Evolutionary conservation across 2,329 filamentous ascomycete species (phyloP), one percentile per base, ranked within the genome.

Genomic region (Fusarium sp.): DNA sequence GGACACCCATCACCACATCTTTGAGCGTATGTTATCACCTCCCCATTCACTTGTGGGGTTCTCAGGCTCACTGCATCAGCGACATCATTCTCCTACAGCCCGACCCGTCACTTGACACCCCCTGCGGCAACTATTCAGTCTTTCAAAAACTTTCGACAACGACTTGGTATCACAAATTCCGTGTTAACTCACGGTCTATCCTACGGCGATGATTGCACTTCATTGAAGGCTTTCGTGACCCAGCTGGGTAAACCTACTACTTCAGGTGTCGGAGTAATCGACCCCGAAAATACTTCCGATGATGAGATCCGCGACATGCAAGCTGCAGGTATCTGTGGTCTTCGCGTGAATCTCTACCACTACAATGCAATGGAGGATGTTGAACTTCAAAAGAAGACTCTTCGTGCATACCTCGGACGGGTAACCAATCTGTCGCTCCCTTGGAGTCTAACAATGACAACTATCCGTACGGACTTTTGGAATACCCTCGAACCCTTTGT

Each of bases 281-380:
- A 65, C 11, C 65, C 65, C 11, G 50, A 62, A 15, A 49, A 49
- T 3, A 62, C 62, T 2, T 62, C 31, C 19, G 61, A 65, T n/a
- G 57, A 65, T 14, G 61, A 65, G 19, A 52, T 65, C n/a, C 40
- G 26, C 5, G 40, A 38, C 6, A 60, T 67, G 52, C 46, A 65
- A 28, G 42, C 36, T 11, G 7, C 75, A 63, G 79, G 79, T 2
- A 72, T 79, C 3, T 72, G 79, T 1, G 77, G 79, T 1, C 73
- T 81, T 5, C 67, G 79, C 8, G 76, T 81, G 5, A 80, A 81
- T 36, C 59, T 80, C 7, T 81, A 80, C 49, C 68, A 71, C 28
- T 78, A 79, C 47, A 65, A 72, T 1, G 79, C 79, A 2, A 79
- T 80, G 78, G 74, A 80, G 24, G 75, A 80, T 46, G 75, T 79